Evolutionary conservation across 495 filamentous ascomycete genomes (phyloP), one percentile per base, ranked within the genome.

Genomic region (Pyrenula aspistea): DNA sequence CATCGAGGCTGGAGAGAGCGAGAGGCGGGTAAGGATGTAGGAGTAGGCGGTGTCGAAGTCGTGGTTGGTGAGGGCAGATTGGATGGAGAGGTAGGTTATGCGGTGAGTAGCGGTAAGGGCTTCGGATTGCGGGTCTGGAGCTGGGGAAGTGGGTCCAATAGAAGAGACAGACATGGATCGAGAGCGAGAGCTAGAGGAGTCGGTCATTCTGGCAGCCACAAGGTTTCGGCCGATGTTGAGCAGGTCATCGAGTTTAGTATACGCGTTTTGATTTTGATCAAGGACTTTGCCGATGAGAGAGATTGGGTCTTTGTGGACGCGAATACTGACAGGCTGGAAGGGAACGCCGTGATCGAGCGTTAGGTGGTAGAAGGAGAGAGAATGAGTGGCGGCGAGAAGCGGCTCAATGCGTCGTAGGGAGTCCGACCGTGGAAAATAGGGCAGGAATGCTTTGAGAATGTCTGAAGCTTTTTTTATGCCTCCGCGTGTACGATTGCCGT

Each of bases 41-140:
- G 90, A 95, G 70, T 97, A 97, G 22, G 94, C 94, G 0, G 94
- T 97, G 60, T 95, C 92, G 61, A 97, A 97, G 64, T 98, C 93
- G 62, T 93, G 82, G 65, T 91, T 88, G 2, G 76, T 72, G 1
- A 97, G 79, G 24, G 92, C 89, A 2, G 91, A 85, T 61, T 92
- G 85, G 49, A 97, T 86, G 62, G 92, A 91, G 81, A 95, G 89
- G 54, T 85, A 85, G 25, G 83, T 87, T 54, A 98, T 84, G 53
- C 90, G 82, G 24, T 81, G 78, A 64, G 87, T 82, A 12, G 78
- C 59, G 47, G 57, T 50, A 1, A 58, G 21, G n/a, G 57, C 25
- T 10, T 61, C 21, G 12, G 61, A 53, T 2, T 58, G 56, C 12
- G n/a, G 10, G 24, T 61, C 57, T 1, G 51, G 22, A 12, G 53